Base-by-base conservation (phyloP, 2,329 filamentous ascomycete genomes). In the Fusarium sp. region DNA sequence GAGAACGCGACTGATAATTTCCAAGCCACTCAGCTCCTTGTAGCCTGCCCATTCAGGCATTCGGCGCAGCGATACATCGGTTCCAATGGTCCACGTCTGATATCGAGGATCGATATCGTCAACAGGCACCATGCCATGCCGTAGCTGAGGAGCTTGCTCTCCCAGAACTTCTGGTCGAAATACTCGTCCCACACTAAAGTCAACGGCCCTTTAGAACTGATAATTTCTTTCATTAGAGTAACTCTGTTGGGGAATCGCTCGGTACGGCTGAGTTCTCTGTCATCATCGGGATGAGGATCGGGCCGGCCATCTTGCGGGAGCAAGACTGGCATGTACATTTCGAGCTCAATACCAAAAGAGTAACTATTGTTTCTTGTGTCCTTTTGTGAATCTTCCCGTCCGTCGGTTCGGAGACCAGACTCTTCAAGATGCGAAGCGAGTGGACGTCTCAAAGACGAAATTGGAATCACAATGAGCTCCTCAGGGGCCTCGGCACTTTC, bases 341-440 rank as follows among this genome's bases (percentile, higher is more conserved):
- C 73, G 13, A 75, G 54, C 62, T 75, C 74, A n/a, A 75, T 46
- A 15, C 71, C 74, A 22, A 76, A 62, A 14, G 62, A 73, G 56
- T 76, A 75, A 6, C 18, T 49, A 39, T 57, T 53, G 11, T 59
- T 61, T 5, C 22, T 14, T 12, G 39, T 31, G 11, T 44, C 25
- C 18, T 58, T 67, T 25, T 46, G 14, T 20, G 44, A 60, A 3
- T 18, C 44, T 11, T 27, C 31, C 56, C 56, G 61, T 22, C 50
- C 36, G 10, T 42, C 25, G 9, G 57, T 41, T 22, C 14, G 49
- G 9, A 29, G 31, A 4, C 42, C 50, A n/a, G 38, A 35, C 4
- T 54, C 25, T 12, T 57, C 54, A 11, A 54, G 13, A 15, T 42
- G 20, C 14, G 39, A 41, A 27, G 41, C 44, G 18, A n/a, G 12